Evolutionary conservation across 257 asterid genomes (phyloP).

Genomic region (Solanum peruvianum): DNA sequence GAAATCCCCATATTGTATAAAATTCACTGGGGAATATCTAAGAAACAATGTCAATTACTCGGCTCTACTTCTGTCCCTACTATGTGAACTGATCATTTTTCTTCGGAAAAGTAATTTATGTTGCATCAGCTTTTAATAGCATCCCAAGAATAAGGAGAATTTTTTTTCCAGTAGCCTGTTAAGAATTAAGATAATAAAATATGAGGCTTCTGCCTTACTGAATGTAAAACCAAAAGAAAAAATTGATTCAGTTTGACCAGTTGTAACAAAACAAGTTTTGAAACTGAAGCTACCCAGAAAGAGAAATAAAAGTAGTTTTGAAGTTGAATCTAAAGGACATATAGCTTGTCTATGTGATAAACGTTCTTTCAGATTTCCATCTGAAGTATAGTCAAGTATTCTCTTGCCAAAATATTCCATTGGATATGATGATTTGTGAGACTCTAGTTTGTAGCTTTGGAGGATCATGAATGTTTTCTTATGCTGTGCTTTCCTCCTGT

Average conservation of each 20-base stretch:
- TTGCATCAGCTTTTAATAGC: not conserved
- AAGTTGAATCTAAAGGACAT: not conserved
- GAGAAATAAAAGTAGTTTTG: not conserved
- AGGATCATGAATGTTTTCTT: not conserved
- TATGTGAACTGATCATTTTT: not conserved
- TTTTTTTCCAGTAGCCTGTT: not conserved
- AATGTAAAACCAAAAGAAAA: not conserved
- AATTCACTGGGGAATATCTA: not conserved
- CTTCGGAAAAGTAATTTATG: not conserved
- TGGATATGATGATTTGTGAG: not conserved
- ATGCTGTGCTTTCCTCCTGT: slow-evolving; percentile 3
- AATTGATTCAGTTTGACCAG: not conserved
- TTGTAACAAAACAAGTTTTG: not conserved
- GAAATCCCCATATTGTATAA: not conserved
- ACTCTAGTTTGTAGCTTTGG: not conserved
- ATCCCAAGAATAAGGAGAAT: not conserved
- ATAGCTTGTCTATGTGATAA: not conserved
- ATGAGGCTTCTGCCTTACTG: not conserved
- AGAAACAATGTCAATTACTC: not conserved
- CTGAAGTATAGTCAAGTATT: not conserved
- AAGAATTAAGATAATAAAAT: not conserved
- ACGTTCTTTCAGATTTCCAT: not conserved
- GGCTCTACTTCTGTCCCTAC: not conserved
- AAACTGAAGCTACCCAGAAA: not conserved
- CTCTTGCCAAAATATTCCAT: not conserved